Evolutionary conservation across 352 stramenopile genomes (phyloP).

Genomic region (Hyaloperonospora brassicae): DNA sequence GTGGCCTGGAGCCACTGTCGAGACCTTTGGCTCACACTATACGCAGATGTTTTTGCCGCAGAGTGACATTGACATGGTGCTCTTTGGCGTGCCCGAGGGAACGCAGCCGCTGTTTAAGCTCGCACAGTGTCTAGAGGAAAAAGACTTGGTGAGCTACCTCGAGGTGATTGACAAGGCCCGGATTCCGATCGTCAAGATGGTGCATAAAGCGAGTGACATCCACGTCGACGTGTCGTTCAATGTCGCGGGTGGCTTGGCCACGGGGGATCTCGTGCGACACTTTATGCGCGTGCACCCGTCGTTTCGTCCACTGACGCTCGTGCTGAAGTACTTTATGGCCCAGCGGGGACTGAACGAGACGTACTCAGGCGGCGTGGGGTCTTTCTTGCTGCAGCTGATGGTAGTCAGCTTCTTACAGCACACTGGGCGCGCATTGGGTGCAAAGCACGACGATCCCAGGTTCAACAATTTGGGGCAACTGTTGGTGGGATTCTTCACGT

Average conservation of each 20-base stretch:
- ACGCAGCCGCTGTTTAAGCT: slow-evolving; percentile 52
- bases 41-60: slow-evolving; percentile 89
- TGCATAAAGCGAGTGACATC: slow-evolving; percentile 81
- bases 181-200: slow-evolving; percentile 95
- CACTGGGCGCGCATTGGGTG: slow-evolving; percentile 45
- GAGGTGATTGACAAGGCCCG: slow-evolving; percentile 92
- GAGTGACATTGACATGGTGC: slow-evolving; percentile 92
- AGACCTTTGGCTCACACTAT: slow-evolving; percentile 89
- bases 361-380: slow-evolving; percentile 90
- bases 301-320: slow-evolving; percentile 88
- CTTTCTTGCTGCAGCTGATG: slow-evolving; percentile 92
- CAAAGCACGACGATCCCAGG: slow-evolving; percentile 50
- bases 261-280: slow-evolving; percentile 82
- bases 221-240: slow-evolving; percentile 93
- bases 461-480: slow-evolving; percentile 89
- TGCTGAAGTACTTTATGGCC: slow-evolving; percentile 94
- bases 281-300: slow-evolving; percentile 89
- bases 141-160: slow-evolving; percentile 83
- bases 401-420: slow-evolving; percentile 93
- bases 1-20: slow-evolving; percentile 57
- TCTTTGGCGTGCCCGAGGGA: slow-evolving; percentile 62
- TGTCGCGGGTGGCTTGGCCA: slow-evolving; percentile 68
- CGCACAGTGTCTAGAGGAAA: slow-evolving; percentile 42
- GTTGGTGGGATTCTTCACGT: slow-evolving; percentile 92
- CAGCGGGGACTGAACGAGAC: slow-evolving; percentile 92